Percentiles rank a stretch among this genome's conserved stretches.
These are phyloP conservation scores for Dimargaris cristalligena DNA, from an alignment of 192 early-diverging fungal genomes.

Conservation along the genomic window DNA sequence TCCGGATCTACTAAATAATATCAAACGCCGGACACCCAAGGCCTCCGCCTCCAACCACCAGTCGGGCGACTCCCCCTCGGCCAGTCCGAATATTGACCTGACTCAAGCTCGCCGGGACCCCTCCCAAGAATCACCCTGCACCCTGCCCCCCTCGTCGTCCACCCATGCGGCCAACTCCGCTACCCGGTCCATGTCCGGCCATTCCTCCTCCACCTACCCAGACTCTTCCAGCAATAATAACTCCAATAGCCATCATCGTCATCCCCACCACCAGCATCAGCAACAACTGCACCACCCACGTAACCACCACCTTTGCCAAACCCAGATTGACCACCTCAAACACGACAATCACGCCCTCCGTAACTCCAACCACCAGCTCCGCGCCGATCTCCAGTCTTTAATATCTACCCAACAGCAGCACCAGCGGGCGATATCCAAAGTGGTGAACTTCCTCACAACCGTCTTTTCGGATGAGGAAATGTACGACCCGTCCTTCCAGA, in stretches of 20 bases:
- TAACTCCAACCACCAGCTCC: not conserved
- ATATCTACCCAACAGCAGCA: not conserved
- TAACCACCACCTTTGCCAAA: not conserved
- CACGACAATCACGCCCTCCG: not conserved
- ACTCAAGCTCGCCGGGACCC: not conserved
- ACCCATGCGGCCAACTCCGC: not conserved
- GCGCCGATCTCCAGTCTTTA: not conserved
- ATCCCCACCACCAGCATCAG: not conserved
- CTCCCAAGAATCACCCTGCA: not conserved
- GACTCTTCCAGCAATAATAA: too few species aligned
- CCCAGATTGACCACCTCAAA: not conserved
- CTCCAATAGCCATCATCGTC: not conserved
- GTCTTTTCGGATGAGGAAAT: constrained; percentile 5
- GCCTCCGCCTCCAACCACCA: not conserved
- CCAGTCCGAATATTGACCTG: not conserved
- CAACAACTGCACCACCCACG: not conserved
- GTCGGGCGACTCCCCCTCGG: not conserved
- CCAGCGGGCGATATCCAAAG: constrained; percentile 6
- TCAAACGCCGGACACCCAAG: constrained; percentile 45
- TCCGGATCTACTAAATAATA: constrained; percentile 43
- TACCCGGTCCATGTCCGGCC: too few species aligned
- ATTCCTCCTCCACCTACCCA: too few species aligned
- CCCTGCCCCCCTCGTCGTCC: not conserved
- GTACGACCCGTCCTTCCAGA: not conserved
- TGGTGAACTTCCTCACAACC: constrained; percentile 5